A percentile compares a stretch with the other conserved stretches of the same genome.
These are phyloP conservation scores for Colletotrichum costaricense DNA, from an alignment of 2,329 filamentous ascomycete genomes.

Conservation along the genomic window DNA sequence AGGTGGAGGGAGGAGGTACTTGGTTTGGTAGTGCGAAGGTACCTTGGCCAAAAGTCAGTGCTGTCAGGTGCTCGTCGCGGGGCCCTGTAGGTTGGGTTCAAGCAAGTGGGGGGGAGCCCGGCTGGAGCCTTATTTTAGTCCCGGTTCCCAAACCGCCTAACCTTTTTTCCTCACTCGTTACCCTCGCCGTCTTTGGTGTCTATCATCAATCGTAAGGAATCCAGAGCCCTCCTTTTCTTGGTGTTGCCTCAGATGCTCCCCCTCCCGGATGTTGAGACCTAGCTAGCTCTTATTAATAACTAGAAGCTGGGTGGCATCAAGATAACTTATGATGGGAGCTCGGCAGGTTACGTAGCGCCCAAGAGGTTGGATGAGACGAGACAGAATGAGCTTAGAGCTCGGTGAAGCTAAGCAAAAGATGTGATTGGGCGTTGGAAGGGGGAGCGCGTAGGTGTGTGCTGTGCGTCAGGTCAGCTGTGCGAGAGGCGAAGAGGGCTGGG, in stretches of 20 bases:
- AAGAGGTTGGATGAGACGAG: neutral
- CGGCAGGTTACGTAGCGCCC: constrained; percentile 8
- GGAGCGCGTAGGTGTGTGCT: constrained; percentile 1
- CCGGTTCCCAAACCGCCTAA: constrained; percentile 5
- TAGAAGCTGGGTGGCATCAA: neutral
- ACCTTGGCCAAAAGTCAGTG: constrained; percentile 19
- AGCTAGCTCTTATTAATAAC: neutral
- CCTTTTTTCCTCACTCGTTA: neutral
- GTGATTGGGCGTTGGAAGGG: neutral
- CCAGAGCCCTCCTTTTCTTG: neutral
- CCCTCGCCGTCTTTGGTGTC: neutral
- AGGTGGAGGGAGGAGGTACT: neutral
- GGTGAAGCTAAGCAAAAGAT: neutral
- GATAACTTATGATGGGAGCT: neutral
- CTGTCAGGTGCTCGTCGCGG: neutral
- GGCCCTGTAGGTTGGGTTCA: neutral
- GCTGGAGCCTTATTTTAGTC: constrained; percentile 12
- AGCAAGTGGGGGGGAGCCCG: constrained; percentile 8
- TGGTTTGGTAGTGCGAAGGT: neutral
- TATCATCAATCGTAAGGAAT: neutral
- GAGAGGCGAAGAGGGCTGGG: neutral
- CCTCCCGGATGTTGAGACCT: neutral
- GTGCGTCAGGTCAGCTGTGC: constrained; percentile 15
- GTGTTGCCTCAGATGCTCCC: neutral
- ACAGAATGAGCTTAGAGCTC: neutral